Conservation (phyloP, 2,329 filamentous ascomycete species). For the Hymenoscyphus repandus region DNA sequence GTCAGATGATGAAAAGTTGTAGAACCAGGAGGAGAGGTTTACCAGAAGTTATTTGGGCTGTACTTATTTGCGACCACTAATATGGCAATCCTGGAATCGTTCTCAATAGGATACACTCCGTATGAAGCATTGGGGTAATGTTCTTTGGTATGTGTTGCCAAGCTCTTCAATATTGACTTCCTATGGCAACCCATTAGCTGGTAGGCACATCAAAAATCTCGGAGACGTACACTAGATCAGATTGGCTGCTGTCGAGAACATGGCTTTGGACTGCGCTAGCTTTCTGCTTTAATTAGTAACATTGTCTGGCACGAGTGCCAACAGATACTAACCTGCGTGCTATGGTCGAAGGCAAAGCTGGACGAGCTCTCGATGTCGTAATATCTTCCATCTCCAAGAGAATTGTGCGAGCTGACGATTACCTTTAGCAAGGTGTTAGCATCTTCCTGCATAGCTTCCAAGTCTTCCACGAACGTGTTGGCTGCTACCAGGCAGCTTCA, state of each 20-base stretch:
- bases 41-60: constrained; percentile 97
- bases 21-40: constrained; percentile 17
- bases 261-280: constrained; percentile 78
- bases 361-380: constrained; percentile 85
- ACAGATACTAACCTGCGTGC: constrained; percentile 54
- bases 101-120: constrained; percentile 75
- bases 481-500: constrained; percentile 83
- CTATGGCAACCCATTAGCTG: constrained; percentile 39
- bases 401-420: constrained; percentile 82
- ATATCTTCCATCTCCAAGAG: constrained; percentile 74
- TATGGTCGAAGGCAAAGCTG: constrained; percentile 85
- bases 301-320: background rate
- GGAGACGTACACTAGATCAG: constrained; percentile 68
- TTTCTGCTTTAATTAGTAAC: constrained; percentile 49
- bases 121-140: constrained; percentile 81
- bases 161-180: constrained; percentile 75
- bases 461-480: constrained; percentile 53
- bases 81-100: constrained; percentile 71
- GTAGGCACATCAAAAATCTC: background rate
- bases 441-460: background rate
- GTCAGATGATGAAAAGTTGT: constrained; percentile 4
- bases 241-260: constrained; percentile 68
- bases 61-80: constrained; percentile 94
- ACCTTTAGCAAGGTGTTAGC: constrained; percentile 41
- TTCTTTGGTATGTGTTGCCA: constrained; percentile 73